Evolutionary conservation across 192 early-diverging fungal species (phyloP).

Genomic region (Coemansia sp.): DNA sequence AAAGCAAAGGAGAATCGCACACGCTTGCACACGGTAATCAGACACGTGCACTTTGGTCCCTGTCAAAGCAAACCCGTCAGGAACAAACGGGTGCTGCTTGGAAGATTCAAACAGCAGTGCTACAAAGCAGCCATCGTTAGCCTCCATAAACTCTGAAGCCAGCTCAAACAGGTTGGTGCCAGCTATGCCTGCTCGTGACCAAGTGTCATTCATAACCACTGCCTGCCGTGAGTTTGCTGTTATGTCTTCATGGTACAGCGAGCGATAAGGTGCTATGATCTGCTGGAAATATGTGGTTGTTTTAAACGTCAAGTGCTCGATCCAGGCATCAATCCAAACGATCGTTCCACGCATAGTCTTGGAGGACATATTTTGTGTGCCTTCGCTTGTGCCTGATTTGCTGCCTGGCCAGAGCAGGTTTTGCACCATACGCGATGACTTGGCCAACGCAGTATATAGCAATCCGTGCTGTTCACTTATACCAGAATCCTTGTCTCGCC

Average conservation of each 20-base stretch:
- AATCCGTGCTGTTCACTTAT: constrained; percentile 11
- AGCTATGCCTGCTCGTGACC: constrained; percentile 27
- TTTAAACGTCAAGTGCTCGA: constrained; percentile 33
- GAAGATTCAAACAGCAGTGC: constrained; percentile 52
- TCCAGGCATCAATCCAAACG: constrained; percentile 31
- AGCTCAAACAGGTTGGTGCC: constrained; percentile 30
- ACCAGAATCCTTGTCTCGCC: constrained; percentile 10
- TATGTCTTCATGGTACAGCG: constrained; percentile 34
- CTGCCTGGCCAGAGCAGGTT: constrained; percentile 32
- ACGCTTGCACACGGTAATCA: constrained; percentile 48
- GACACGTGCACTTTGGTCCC: constrained; percentile 39
- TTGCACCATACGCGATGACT: constrained; percentile 46
- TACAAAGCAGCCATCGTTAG: constrained; percentile 45
- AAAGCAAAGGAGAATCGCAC: constrained; percentile 41
- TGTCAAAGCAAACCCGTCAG: constrained; percentile 39
- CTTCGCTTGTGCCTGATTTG: constrained; percentile 6
- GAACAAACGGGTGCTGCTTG: constrained; percentile 25
- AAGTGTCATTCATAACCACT: constrained; percentile 31
- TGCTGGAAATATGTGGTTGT: constrained; percentile 50
- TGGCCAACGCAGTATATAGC: constrained; percentile 39
- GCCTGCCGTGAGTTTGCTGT: constrained; percentile 13
- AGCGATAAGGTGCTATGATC: constrained; percentile 33
- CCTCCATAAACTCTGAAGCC: constrained; percentile 27
- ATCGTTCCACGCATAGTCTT: constrained; percentile 27
- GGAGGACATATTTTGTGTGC: constrained; percentile 6